Base-by-base conservation (phyloP, 306 rosid genomes). In the Pyrus bretschneideri region DNA sequence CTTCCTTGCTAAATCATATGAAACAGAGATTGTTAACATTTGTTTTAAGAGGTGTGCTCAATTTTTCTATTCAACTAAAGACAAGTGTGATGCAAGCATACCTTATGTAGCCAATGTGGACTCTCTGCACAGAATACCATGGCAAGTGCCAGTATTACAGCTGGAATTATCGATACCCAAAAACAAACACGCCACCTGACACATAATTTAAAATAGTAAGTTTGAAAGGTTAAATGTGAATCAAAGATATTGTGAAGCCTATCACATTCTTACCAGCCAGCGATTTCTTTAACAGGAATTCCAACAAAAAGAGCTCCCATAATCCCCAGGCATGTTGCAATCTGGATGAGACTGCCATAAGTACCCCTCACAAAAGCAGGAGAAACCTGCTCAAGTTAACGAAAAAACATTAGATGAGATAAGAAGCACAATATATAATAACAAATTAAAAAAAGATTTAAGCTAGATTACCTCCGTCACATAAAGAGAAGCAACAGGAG, bases 131-230 rank as follows among this genome's bases (percentile, higher is more conserved):
- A 95, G 82, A 90, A 88, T 44, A 81, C 21, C 96, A 95, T 95
- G 78, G 85, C 93, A 73, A 87, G 57, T 58, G 88, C 91, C 74
- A 95, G 92, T 81, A 79, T 67, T 65, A 89, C 92, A 40, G 98
- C 95, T 69, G 98, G 98, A 80, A 95, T 83, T 80, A 79, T 84
- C 33, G 98, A 92, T 66, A 88, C 81, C 97, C 96, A 83, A 77
- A 95, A 95, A 83, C 98, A 95, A 81, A 89, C 88, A 62, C 98
- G 96, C 98, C 98, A 95, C 98, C 98, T 95, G 85, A 82, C 74
- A 79, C 72, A 78, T 67, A 86, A 57, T 31, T 38, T 51, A 68
- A 68, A 65, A 29, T 60, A 52, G n/a, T 63, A 62, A 72, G 51
- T 84, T 64, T 66, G 80, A 81, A 74, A 71, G 40, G 66, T 78